These are phyloP conservation scores for Halteria grandinella DNA, from an alignment of 73 alveolate species.

Conservation along the genomic window DNA sequence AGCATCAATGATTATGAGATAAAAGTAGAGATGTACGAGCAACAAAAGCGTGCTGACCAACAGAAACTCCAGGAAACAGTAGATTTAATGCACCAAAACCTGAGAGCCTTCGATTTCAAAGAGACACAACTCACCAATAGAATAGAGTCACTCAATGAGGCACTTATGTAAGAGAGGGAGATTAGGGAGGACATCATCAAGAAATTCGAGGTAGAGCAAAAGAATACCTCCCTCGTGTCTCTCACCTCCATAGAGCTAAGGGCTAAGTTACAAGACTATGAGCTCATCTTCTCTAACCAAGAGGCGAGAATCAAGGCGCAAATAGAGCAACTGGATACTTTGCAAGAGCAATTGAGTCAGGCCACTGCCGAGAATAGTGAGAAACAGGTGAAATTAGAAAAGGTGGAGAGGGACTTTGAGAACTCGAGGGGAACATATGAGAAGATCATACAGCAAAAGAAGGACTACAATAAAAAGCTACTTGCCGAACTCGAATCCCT, in stretches of 20 bases:
- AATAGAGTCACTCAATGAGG: conserved; percentile 6
- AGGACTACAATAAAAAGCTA: conserved; percentile 6
- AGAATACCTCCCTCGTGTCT: not conserved
- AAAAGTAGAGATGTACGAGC: conserved; percentile 10
- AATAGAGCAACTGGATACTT: not conserved
- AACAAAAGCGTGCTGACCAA: not conserved
- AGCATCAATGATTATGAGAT: conserved; percentile 3
- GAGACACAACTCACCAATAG: not conserved
- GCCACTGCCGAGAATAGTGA: not conserved
- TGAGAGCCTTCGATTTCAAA: not conserved
- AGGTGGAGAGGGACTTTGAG: not conserved
- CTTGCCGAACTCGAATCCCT: conserved; percentile 1
- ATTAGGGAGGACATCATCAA: conserved; percentile 61
- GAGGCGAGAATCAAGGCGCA: conserved; percentile 1
- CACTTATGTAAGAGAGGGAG: conserved; percentile 43
- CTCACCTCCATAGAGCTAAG: not conserved
- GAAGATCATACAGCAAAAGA: not conserved
- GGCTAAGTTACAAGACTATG: conserved; percentile 30
- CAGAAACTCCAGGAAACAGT: not conserved
- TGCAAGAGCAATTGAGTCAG: not conserved
- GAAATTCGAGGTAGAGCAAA: conserved; percentile 57
- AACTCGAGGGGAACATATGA: not conserved
- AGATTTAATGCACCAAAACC: not conserved
- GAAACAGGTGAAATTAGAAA: not conserved
- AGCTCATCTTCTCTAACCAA: conserved; percentile 12